Percentiles rank a stretch among this genome's conserved stretches.
phyloP scores from a whole-genome alignment of 495 filamentous ascomycete species.

The Aspergillus olivimuriae region DNA sequence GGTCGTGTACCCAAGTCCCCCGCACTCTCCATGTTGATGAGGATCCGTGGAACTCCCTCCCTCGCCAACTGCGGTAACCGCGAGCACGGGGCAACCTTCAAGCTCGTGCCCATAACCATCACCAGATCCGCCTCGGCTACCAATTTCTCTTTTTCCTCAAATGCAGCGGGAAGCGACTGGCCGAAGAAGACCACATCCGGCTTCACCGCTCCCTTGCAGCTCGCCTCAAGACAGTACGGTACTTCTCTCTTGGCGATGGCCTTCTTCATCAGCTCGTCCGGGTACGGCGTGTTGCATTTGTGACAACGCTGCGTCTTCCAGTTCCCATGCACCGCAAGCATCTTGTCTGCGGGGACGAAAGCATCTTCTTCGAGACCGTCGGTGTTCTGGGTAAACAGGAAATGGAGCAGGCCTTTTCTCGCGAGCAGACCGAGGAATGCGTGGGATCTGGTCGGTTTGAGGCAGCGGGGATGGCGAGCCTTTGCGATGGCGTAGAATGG shows the following conservation, averaged over 20 bases:
- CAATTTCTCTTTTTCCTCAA: slow-evolving; percentile 48
- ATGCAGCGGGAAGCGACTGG: slow-evolving; percentile 61
- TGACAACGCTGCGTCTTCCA: slow-evolving; percentile 79
- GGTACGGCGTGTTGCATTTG: slow-evolving; percentile 62
- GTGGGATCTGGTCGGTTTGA: slow-evolving; percentile 70
- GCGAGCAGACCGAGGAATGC: slow-evolving; percentile 64
- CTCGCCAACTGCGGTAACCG: slow-evolving; percentile 52
- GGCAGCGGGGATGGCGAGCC: slow-evolving; percentile 76
- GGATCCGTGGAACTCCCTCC: slow-evolving; percentile 56
- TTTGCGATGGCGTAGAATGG: slow-evolving; percentile 84
- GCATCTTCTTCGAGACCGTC: slow-evolving; percentile 79
- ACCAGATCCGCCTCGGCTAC: slow-evolving; percentile 60
- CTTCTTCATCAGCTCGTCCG: slow-evolving; percentile 58
- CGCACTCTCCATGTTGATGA: slow-evolving; percentile 74
- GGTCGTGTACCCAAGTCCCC: slow-evolving; percentile 61
- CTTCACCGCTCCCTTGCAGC: slow-evolving; percentile 76
- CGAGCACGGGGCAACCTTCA: slow-evolving; percentile 78
- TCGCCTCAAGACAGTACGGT: slow-evolving; percentile 51
- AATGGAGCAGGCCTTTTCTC: slow-evolving; percentile 62
- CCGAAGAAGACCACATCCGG: slow-evolving; percentile 94
- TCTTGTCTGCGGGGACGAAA: slow-evolving; percentile 64
- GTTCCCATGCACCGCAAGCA: slow-evolving; percentile 80
- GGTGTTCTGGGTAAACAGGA: slow-evolving; percentile 90
- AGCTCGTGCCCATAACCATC: slow-evolving; percentile 83
- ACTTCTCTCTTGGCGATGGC: slow-evolving; percentile 55